A percentile compares a stretch with the other conserved stretches of the same genome.
Conservation (phyloP, 176 grass and related monocot genomes). For the Zoysia pacifica region DNA sequence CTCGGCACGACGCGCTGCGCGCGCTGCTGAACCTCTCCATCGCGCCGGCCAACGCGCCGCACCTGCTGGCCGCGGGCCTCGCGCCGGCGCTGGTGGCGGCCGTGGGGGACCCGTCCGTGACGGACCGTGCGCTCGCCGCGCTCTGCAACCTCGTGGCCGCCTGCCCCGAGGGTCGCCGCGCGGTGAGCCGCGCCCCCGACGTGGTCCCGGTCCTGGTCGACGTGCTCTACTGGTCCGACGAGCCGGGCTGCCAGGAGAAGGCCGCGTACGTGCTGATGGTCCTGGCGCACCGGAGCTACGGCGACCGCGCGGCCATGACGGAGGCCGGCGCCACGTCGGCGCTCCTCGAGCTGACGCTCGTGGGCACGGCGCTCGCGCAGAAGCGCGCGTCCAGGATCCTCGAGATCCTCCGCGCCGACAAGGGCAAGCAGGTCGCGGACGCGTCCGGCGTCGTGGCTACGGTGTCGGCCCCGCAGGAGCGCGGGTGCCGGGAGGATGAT, state of each 20-base stretch:
- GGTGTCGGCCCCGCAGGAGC: conserved; percentile 72
- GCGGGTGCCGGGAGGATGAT: background rate
- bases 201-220: conserved; percentile 63
- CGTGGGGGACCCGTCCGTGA: conserved; percentile 41
- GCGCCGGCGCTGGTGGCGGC: conserved; percentile 48
- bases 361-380: conserved; percentile 85
- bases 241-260: conserved; percentile 86
- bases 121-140: conserved; percentile 67
- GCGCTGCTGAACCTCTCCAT: conserved; percentile 89
- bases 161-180: conserved; percentile 63
- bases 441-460: conserved; percentile 37
- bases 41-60: conserved; percentile 51
- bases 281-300: conserved; percentile 73
- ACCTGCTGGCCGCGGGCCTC: conserved; percentile 67
- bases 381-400: conserved; percentile 88
- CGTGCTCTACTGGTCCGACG: conserved; percentile 79
- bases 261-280: conserved; percentile 89
- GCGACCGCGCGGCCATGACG: conserved; percentile 62
- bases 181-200: conserved; percentile 53
- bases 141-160: conserved; percentile 80
- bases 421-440: conserved; percentile 67
- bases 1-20: conserved; percentile 69
- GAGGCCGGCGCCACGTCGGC: conserved; percentile 70
- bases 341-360: conserved; percentile 85
- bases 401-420: conserved; percentile 68